phyloP scores from a whole-genome alignment of 2,329 filamentous ascomycete species.

The Calonectria fujianensis region DNA sequence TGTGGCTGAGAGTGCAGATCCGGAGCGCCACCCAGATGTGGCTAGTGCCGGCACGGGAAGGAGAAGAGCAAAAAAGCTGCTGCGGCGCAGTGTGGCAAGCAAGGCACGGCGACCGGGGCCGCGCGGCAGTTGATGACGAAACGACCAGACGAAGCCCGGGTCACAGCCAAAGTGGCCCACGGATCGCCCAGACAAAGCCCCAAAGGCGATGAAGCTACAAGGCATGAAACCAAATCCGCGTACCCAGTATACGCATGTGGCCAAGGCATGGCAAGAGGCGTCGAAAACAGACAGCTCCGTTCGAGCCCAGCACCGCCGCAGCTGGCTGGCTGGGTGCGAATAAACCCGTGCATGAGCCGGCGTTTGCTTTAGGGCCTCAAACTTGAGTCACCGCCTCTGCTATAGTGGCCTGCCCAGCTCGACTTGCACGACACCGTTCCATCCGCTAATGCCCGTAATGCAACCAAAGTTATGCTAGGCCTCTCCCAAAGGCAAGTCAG shows the following conservation, averaged over 20 bases:
- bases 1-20: conserved; percentile 32
- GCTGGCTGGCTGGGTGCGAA: conserved; percentile 22
- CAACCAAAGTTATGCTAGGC: conserved; percentile 9
- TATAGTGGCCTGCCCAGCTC: not conserved
- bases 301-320: conserved; percentile 30
- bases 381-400: conserved; percentile 27
- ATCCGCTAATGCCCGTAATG: conserved; percentile 23
- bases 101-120: not conserved
- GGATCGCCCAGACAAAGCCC: conserved; percentile 3
- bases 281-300: not conserved
- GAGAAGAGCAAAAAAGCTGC: not conserved
- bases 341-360: conserved; percentile 18
- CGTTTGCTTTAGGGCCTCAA: conserved; percentile 17
- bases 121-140: conserved; percentile 37
- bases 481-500: conserved; percentile 26
- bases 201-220: not conserved
- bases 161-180: conserved; percentile 26
- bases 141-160: conserved; percentile 23
- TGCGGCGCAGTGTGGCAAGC: conserved; percentile 1
- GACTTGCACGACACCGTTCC: conserved; percentile 21
- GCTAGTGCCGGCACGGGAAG: conserved; percentile 18
- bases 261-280: conserved; percentile 9
- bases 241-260: conserved; percentile 19
- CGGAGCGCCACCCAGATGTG: conserved; percentile 21
- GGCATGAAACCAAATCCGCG: conserved; percentile 17